These are phyloP conservation scores for Fusarium solani-melongenae DNA, from an alignment of 2,329 filamentous ascomycete genomes.

Conservation along the genomic window DNA sequence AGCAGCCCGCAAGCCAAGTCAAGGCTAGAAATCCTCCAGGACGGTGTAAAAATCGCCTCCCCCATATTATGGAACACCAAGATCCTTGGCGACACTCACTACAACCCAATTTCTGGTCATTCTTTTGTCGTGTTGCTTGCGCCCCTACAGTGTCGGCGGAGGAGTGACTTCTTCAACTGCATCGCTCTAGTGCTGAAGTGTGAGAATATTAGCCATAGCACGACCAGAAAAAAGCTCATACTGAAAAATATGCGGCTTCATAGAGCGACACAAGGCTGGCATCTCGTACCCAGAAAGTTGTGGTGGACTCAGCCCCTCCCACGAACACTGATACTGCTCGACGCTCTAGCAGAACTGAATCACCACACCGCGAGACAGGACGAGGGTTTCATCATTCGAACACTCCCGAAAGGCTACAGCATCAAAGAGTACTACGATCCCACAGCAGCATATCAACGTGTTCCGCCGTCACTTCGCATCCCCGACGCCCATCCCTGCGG, in stretches of 20 bases:
- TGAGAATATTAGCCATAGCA: neutral
- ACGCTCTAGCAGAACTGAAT: neutral
- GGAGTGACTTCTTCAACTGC: neutral
- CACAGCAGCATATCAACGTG: neutral
- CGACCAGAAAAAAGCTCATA: neutral
- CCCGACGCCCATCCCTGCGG: neutral
- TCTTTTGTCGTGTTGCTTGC: neutral
- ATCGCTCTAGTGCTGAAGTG: neutral
- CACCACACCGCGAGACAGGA: neutral
- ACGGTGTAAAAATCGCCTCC: neutral
- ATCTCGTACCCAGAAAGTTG: neutral
- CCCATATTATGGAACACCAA: neutral
- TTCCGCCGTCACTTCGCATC: neutral
- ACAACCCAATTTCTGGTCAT: neutral
- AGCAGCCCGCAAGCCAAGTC: neutral
- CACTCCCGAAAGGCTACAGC: neutral
- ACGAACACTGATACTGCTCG: neutral
- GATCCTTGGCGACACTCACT: neutral
- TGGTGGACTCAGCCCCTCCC: neutral
- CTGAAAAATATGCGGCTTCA: neutral
- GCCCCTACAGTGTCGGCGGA: neutral
- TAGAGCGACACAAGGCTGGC: neutral
- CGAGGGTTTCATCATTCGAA: neutral
- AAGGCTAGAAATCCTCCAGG: neutral
- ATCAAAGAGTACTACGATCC: neutral